Evolutionary conservation across 331 rosid genomes (phyloP).

Genomic region (Pyrus hybrid): DNA sequence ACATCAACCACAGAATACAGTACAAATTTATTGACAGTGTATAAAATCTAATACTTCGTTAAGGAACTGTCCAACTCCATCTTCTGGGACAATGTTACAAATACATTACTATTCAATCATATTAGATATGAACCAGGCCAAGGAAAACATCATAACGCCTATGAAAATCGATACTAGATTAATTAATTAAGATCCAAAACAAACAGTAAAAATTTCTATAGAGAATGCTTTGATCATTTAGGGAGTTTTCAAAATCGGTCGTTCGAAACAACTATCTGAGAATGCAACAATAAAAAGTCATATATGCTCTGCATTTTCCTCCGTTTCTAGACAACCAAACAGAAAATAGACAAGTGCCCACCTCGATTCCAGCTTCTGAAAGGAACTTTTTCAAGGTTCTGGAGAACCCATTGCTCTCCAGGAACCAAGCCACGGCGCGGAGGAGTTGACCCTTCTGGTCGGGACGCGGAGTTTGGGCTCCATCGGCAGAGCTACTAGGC

Average conservation of each 20-base stretch:
- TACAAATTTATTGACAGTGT: not conserved
- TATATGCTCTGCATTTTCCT: not conserved
- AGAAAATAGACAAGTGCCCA: not conserved
- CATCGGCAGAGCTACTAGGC: not conserved
- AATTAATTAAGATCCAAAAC: not conserved
- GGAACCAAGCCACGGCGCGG: slow-evolving; percentile 26
- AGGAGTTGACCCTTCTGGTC: slow-evolving; percentile 31
- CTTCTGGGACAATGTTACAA: not conserved
- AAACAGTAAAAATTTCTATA: not conserved
- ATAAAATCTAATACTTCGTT: not conserved
- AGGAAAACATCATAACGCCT: too few species aligned
- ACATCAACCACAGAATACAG: not conserved
- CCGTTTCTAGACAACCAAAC: not conserved
- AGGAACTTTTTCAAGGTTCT: slow-evolving; percentile 43
- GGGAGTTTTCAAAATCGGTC: too few species aligned
- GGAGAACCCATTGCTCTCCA: slow-evolving; percentile 36
- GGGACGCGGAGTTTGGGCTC: not conserved
- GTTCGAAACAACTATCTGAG: not conserved
- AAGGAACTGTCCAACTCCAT: not conserved
- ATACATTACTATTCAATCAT: not conserved
- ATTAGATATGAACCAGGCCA: not conserved
- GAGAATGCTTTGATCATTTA: not conserved
- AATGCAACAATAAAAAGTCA: not conserved
- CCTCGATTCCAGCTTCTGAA: slow-evolving; percentile 41
- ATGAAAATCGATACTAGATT: not conserved